These are phyloP conservation scores for Gonium pectorale DNA, from an alignment of 139 green algal species.

Conservation along the genomic window DNA sequence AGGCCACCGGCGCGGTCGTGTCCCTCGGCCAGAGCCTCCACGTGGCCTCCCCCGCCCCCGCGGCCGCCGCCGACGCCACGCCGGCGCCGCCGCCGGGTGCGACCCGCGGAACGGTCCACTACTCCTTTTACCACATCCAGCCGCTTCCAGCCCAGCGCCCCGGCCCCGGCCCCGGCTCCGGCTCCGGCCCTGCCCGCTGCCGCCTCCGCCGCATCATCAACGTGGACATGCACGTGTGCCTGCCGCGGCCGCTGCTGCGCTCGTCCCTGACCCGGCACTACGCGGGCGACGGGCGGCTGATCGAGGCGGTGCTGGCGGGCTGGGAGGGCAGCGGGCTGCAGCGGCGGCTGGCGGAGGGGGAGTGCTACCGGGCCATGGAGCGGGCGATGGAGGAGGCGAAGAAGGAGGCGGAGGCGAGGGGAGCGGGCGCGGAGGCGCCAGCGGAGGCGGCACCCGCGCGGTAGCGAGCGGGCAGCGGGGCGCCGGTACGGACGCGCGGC, in stretches of 20 bases:
- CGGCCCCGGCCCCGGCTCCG: background rate
- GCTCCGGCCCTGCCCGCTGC: background rate
- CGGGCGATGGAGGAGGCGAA: background rate
- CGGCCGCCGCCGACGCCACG: background rate
- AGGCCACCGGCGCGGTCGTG: background rate
- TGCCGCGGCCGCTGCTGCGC: slow-evolving; percentile 10
- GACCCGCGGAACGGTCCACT: slow-evolving; percentile 16
- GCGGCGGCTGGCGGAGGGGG: background rate
- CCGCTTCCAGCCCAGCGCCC: background rate
- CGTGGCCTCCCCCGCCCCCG: background rate
- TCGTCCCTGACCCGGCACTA: slow-evolving; percentile 15
- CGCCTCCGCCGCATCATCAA: background rate
- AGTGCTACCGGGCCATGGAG: background rate
- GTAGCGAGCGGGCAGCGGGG: too few species aligned
- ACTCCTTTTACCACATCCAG: slow-evolving; percentile 32
- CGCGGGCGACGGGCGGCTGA: background rate
- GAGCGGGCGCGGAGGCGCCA: too few species aligned
- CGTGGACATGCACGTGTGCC: slow-evolving; percentile 33
- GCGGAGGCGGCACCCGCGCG: too few species aligned
- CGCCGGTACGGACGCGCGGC: too few species aligned
- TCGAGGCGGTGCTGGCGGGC: background rate
- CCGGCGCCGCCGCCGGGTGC: background rate
- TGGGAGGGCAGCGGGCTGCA: background rate
- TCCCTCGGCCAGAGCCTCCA: background rate
- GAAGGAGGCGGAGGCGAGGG: too few species aligned